Evolutionary conservation across 2,329 filamentous ascomycete species (phyloP), one percentile per base, ranked within the genome.

Genomic region (Clonostachys solani): DNA sequence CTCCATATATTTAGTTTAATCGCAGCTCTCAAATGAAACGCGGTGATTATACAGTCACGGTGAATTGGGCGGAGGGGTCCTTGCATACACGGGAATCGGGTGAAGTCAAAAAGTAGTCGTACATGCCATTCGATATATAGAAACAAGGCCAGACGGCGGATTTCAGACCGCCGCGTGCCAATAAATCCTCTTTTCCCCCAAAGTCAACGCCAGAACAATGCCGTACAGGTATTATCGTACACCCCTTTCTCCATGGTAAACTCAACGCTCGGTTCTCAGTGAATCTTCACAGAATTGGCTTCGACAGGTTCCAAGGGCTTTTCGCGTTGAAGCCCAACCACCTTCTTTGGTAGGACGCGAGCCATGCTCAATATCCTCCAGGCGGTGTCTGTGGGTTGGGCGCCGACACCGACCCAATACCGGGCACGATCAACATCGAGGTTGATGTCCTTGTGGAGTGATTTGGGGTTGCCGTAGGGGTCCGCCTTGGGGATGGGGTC

Each of bases 381-480:
- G 35, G 87, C 89, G 4, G 89, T 84, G 56, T 96, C 89, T 52
- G 87, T 92, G 10, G 94, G 94, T 71, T 99, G 94, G 47, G 94
- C 94, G 1, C 94, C 94, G 5, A 97, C 92, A 64, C 94, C 94
- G 35, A 99, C 78, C 94, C 94, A 99, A 73, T 99, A 99, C 67
- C 87, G 86, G 48, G 92, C 88, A 50, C 94, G 78, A 54, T 81
- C 74, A 8, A 80, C 73, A 67, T 99, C 94, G 13, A 99, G 78
- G 60, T 89, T 85, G 63, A 99, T 88, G 56, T 97, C 92, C 70
- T 99, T 99, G 74, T 87, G 89, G 47, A 88, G 79, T 49, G 83
- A 81, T 16, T 83, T 81, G n/a, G 78, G 77, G 55, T 61, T 65
- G 59, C 71, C 88, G 58, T 81, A 78, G 2, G 80, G 75, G 54